Conservation (phyloP, 2,329 filamentous ascomycete genomes). For the Xylariaceae sp. region DNA sequence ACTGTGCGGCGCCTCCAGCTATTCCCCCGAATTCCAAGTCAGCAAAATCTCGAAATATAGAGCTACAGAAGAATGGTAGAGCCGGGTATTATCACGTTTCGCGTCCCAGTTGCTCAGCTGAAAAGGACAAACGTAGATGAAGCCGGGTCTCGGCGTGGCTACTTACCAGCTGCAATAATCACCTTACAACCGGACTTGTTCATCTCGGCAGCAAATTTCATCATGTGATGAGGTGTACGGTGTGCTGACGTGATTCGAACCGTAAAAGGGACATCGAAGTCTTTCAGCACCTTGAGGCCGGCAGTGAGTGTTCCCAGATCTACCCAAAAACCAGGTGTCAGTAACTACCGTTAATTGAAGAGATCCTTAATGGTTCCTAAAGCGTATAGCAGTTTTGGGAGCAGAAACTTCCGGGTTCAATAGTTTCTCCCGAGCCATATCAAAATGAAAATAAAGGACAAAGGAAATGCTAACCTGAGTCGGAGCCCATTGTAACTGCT, state of each 20-base stretch:
- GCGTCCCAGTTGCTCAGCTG: not conserved
- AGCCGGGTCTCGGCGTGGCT: not conserved
- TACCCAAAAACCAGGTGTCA: conserved; percentile 6
- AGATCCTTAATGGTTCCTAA: no score
- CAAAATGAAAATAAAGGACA: not conserved
- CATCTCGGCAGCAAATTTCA: conserved; percentile 68
- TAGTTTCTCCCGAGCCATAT: not conserved
- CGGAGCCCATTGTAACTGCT: conserved; percentile 83
- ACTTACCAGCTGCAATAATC: conserved; percentile 68
- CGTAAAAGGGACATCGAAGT: conserved; percentile 76
- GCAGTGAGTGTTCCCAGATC: conserved; percentile 71
- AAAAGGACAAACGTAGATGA: not conserved
- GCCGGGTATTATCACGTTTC: conserved; percentile 55
- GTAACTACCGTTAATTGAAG: not conserved
- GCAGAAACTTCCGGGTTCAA: not conserved
- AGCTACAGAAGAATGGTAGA: not conserved
- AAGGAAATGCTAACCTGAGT: conserved; percentile 62
- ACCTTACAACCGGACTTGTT: conserved; percentile 72
- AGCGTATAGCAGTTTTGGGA: no score
- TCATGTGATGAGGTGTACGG: conserved; percentile 75
- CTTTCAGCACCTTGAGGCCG: conserved; percentile 69
- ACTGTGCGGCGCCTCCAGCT: conserved; percentile 33
- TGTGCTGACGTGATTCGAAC: conserved; percentile 82
- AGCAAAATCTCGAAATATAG: conserved; percentile 6
- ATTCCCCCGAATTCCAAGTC: conserved; percentile 3